Evolutionary conservation across 192 early-diverging fungal species (phyloP).

Genomic region (Helicostylum pulchrum): DNA sequence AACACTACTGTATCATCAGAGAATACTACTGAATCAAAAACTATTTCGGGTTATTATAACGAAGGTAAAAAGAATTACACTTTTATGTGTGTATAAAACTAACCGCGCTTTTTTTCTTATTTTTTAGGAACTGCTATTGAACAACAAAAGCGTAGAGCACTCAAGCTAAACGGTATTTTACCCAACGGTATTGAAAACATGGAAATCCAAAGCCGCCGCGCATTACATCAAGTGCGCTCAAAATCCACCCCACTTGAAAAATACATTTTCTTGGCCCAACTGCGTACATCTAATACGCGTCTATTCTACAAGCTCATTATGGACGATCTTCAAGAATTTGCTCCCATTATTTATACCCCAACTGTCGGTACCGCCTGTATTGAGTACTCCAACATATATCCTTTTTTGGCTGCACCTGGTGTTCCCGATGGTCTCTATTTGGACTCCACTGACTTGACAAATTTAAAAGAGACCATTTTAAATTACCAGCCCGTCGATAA

Average conservation of each 20-base stretch:
- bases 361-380: conserved; percentile 82
- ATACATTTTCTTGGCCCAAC: conserved; percentile 81
- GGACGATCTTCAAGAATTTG: conserved; percentile 77
- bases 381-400: conserved; percentile 87
- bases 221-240: conserved; percentile 63
- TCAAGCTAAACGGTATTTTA: conserved; percentile 67
- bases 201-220: conserved; percentile 73
- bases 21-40: neutral
- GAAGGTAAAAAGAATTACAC: no score
- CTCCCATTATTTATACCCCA: conserved; percentile 80
- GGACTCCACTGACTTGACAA: conserved; percentile 66
- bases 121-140: conserved; percentile 59
- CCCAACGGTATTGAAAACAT: conserved; percentile 76
- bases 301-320: conserved; percentile 84
- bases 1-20: neutral
- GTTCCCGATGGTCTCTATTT: conserved; percentile 84
- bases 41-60: neutral
- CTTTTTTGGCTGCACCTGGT: conserved; percentile 74
- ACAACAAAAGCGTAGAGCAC: conserved; percentile 45
- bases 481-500: conserved; percentile 59
- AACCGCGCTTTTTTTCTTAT: neutral
- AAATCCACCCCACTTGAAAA: conserved; percentile 76
- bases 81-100: no score
- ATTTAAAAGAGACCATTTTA: conserved; percentile 71
- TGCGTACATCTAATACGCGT: conserved; percentile 74